phyloP scores from a whole-genome alignment of 345 rosid genomes.

The Turritis glabra region DNA sequence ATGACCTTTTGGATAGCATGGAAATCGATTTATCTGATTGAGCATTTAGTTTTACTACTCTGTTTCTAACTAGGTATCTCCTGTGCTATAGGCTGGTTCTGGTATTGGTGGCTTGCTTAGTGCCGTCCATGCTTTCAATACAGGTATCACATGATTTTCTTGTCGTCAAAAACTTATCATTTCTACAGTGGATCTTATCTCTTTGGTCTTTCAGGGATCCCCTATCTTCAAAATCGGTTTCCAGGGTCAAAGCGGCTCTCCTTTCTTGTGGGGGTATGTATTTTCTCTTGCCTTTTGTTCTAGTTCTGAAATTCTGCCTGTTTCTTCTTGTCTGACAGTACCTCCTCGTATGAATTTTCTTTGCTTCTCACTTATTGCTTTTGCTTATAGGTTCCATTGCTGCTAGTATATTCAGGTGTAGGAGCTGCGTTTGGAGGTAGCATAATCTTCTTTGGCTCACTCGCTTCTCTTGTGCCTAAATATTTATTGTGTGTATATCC shows the following conservation, averaged over 20 bases:
- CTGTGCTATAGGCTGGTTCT: conserved; percentile 67
- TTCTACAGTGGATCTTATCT: not conserved
- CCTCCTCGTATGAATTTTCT: not conserved
- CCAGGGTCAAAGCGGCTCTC: conserved; percentile 92
- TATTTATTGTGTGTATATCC: not conserved
- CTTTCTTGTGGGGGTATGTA: conserved; percentile 66
- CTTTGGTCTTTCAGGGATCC: conserved; percentile 60
- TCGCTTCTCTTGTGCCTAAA: conserved; percentile 1
- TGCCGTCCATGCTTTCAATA: conserved; percentile 80
- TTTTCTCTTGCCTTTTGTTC: not conserved
- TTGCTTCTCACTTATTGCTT: conserved; percentile 7
- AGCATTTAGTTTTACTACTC: not conserved
- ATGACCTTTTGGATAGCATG: not conserved
- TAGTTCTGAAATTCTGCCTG: not conserved
- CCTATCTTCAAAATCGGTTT: conserved; percentile 65
- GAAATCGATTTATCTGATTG: not conserved
- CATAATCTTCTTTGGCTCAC: conserved; percentile 2
- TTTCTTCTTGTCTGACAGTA: not conserved
- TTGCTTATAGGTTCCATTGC: conserved; percentile 67
- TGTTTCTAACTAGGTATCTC: conserved; percentile 21
- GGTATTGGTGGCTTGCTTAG: conserved; percentile 91
- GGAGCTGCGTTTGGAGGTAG: conserved; percentile 94
- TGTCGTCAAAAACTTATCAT: not conserved
- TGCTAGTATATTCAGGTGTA: conserved; percentile 70
- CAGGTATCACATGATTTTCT: conserved; percentile 48